Conservation (phyloP, 768 basidiomycete genomes). For the Cystofilobasidium ferigula region DNA sequence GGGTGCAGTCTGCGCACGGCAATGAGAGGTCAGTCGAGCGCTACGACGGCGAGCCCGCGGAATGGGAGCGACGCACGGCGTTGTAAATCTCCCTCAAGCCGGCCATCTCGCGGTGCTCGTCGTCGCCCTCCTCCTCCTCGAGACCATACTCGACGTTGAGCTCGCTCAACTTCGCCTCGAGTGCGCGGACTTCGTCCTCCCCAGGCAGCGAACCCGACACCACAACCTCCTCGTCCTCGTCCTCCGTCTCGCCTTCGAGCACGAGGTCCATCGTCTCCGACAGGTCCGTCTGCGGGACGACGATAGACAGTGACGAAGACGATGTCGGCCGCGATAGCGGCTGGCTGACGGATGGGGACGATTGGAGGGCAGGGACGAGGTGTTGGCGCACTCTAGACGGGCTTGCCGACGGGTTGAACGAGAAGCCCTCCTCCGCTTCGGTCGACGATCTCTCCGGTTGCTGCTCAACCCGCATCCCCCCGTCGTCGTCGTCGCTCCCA, state of each 20-base stretch:
- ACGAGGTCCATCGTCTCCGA: neutral
- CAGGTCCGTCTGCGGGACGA: neutral
- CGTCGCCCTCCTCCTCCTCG: conserved; percentile 21
- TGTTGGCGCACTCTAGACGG: neutral
- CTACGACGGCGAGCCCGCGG: too few relatives aligned
- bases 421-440: neutral
- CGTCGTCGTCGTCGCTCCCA: neutral
- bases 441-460: neutral
- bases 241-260: neutral
- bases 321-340: neutral
- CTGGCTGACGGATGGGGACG: neutral
- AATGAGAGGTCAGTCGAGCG: neutral
- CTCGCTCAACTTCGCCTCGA: conserved; percentile 7
- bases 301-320: neutral
- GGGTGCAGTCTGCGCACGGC: conserved; percentile 14
- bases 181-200: conserved; percentile 3
- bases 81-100: conserved; percentile 14
- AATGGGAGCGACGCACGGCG: neutral
- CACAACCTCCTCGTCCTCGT: conserved; percentile 1
- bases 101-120: conserved; percentile 18
- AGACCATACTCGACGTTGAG: conserved; percentile 20
- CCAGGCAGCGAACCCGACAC: neutral
- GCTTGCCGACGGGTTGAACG: neutral
- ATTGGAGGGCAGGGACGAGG: neutral
- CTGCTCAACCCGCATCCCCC: neutral